These are phyloP conservation scores for Ceriops tagal DNA, from an alignment of 345 rosid genomes.

Conservation along the genomic window DNA sequence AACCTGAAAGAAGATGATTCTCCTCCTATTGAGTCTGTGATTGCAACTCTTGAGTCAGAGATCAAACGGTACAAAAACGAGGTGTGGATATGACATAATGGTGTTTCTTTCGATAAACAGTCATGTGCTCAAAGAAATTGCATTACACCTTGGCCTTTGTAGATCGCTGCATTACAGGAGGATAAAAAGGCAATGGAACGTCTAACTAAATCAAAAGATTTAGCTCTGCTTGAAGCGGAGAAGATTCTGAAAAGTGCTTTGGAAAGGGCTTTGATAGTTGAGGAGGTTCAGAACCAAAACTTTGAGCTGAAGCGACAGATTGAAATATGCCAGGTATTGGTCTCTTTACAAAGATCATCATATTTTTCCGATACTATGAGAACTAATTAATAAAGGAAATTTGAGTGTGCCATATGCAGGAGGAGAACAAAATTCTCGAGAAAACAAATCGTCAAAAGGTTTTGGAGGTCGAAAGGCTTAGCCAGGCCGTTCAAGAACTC, in stretches of 20 bases:
- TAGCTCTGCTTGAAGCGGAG: slow-evolving; percentile 89
- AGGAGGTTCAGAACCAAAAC: slow-evolving; percentile 92
- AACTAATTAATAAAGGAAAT: slow-evolving; percentile 3
- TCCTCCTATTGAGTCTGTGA: slow-evolving; percentile 55
- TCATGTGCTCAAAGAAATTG: no score
- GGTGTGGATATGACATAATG: slow-evolving; percentile 33
- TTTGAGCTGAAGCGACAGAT: slow-evolving; percentile 77
- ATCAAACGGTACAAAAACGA: slow-evolving; percentile 67
- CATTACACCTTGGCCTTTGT: background rate
- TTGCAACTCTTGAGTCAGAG: slow-evolving; percentile 87
- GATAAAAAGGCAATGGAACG: slow-evolving; percentile 92
- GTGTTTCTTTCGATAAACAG: background rate
- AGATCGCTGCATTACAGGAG: slow-evolving; percentile 70
- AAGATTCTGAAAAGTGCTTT: slow-evolving; percentile 71
- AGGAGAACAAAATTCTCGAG: slow-evolving; percentile 87
- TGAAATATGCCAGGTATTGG: slow-evolving; percentile 69
- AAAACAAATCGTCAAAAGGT: slow-evolving; percentile 92
- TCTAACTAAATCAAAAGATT: slow-evolving; percentile 76
- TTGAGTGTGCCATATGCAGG: slow-evolving; percentile 35
- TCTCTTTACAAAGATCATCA: background rate
- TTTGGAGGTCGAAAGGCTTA: slow-evolving; percentile 79
- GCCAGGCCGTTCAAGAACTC: slow-evolving; percentile 69
- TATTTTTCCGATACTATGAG: background rate
- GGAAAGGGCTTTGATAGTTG: slow-evolving; percentile 91
- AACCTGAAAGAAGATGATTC: slow-evolving; percentile 64